Conservation (phyloP, 345 rosid genomes). For the Gossypium arboreum region DNA sequence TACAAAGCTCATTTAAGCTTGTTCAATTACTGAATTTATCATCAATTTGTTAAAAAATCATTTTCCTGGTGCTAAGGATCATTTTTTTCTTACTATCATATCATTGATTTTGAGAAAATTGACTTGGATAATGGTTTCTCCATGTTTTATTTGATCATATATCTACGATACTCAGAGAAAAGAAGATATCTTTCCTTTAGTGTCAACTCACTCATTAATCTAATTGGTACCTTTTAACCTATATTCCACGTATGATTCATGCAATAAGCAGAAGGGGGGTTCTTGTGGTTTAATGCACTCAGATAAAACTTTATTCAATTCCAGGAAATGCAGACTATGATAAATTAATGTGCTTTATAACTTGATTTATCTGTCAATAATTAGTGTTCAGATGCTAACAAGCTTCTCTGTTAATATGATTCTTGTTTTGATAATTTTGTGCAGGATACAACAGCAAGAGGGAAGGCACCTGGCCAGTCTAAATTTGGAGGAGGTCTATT, state of each 20-base stretch:
- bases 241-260: not conserved
- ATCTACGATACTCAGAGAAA: not conserved
- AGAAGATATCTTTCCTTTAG: not conserved
- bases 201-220: not conserved
- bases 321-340: not conserved
- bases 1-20: not conserved
- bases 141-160: not conserved
- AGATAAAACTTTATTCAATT: too few species aligned
- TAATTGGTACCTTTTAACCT: not conserved
- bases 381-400: not conserved
- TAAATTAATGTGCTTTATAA: not conserved
- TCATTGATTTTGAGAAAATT: not conserved
- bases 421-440: slow-evolving; percentile 3
- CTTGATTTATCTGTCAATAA: not conserved
- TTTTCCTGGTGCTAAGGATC: not conserved
- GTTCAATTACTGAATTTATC: not conserved
- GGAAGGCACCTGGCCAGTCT: slow-evolving; percentile 37
- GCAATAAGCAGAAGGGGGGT: not conserved
- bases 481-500: slow-evolving; percentile 46
- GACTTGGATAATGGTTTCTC: not conserved
- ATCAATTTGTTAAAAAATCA: not conserved
- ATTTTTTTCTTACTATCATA: not conserved
- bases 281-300: not conserved
- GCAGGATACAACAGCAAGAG: slow-evolving; percentile 50
- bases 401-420: not conserved